Evolutionary conservation across 768 basidiomycete species (phyloP).

Genomic region (Psilocybe cubensis): DNA sequence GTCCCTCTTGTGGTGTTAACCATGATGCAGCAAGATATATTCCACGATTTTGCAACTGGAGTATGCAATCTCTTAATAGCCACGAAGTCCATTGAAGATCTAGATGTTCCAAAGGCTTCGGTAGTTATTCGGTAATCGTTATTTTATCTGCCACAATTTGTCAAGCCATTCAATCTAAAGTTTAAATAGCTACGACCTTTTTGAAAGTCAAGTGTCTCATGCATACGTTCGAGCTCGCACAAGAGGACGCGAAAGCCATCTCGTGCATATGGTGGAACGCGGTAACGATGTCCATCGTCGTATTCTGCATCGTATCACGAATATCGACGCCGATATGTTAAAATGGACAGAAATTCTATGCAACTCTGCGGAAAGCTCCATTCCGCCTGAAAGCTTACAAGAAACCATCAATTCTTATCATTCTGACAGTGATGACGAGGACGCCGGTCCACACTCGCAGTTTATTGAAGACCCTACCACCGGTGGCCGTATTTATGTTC

Average conservation of each 20-base stretch:
- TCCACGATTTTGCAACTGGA: constrained; percentile 54
- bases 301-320: constrained; percentile 47
- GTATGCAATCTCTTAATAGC: constrained; percentile 66
- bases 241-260: constrained; percentile 48
- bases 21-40: constrained; percentile 45
- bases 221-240: constrained; percentile 55
- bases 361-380: constrained; percentile 36
- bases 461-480: constrained; percentile 67
- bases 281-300: constrained; percentile 59
- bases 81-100: constrained; percentile 60
- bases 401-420: constrained; percentile 46
- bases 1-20: background rate
- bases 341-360: constrained; percentile 55
- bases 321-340: constrained; percentile 41
- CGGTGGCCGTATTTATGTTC: constrained; percentile 57
- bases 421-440: constrained; percentile 55
- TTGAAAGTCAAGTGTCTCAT: constrained; percentile 65
- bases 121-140: constrained; percentile 62
- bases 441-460: constrained; percentile 25
- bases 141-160: background rate
- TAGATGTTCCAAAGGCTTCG: constrained; percentile 59
- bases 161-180: constrained; percentile 2
- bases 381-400: constrained; percentile 48
- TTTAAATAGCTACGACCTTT: constrained; percentile 55
- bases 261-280: constrained; percentile 67